phyloP scores from a whole-genome alignment of 2,329 filamentous ascomycete species.

The Didymella pinodella region DNA sequence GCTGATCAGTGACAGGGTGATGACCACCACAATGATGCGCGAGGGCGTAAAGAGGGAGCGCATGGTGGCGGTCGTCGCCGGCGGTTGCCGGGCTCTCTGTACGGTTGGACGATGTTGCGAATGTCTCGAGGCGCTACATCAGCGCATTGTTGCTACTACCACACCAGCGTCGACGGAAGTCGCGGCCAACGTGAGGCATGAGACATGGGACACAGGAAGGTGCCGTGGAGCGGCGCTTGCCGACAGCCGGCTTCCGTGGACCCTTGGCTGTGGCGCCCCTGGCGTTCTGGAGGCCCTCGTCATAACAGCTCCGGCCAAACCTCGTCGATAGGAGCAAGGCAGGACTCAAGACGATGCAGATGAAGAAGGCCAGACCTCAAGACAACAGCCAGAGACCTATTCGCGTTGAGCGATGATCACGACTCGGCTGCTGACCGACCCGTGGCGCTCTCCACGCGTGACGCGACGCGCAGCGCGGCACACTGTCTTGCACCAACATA shows the following conservation, averaged over 20 bases:
- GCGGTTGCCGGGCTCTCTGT: not conserved
- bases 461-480: not conserved
- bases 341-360: too few relatives aligned
- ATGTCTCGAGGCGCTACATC: slow-evolving; percentile 7
- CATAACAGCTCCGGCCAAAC: not conserved
- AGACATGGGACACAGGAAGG: slow-evolving; percentile 5
- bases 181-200: slow-evolving; percentile 6
- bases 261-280: slow-evolving; percentile 10
- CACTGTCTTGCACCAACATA: not conserved
- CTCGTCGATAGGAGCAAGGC: not conserved
- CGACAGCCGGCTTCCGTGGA: slow-evolving; percentile 4
- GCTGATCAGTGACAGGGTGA: slow-evolving; percentile 39
- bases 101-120: not conserved
- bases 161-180: not conserved
- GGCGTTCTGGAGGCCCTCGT: not conserved
- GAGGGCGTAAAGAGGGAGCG: slow-evolving; percentile 43
- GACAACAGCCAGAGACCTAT: not conserved
- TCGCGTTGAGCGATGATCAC: not conserved
- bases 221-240: slow-evolving; percentile 8
- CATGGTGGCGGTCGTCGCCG: slow-evolving; percentile 31
- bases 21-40: slow-evolving; percentile 38
- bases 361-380: too few relatives aligned
- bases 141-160: slow-evolving; percentile 2
- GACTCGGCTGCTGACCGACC: not conserved
- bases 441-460: not conserved